Base-by-base conservation (phyloP, 2,329 filamentous ascomycete genomes). In the Cladophialophora carrionii region DNA sequence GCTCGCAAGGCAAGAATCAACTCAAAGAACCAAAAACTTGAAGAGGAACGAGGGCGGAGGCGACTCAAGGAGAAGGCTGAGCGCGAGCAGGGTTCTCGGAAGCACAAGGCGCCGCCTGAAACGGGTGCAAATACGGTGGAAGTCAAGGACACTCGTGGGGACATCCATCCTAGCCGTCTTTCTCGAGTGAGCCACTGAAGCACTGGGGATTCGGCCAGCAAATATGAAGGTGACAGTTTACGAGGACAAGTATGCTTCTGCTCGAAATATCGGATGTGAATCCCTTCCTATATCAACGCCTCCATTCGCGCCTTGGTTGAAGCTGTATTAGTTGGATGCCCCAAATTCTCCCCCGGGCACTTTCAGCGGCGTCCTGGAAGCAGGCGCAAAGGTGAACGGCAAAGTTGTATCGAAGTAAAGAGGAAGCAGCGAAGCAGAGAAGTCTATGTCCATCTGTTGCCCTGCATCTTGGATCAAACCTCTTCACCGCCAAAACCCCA, bases 1-100 rank as follows among this genome's bases (percentile, higher is more conserved):
- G 79, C 83, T 63, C 84, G 94, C 69, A 87, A 85, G 74, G 84
- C 88, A 64, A 95, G 93, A 81, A 91, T 98, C 76, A 83, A 86
- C 73, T 84, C 84, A 64, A 97, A 96, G 85, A 97, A 98, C 80
- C 82, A 85, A 73, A 94, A 93, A 79, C 84, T 97, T 57, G 86
- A 91, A 71, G 91, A 88, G 69, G 82, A 90, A 78, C 82, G 87
- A 62, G 80, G 83, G 63, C 79, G 84, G 52, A 80, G 69, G 75
- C 76, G 79, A 66, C 76, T 79, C 58, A 79, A 80, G 69, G 74
- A 75, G 52, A 64, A 62, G 59, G 61, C 69, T 31, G 73, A 72
- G 59, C 71, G 70, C 56, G 73, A 77, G 65, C 72, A 73, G 62
- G 67, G 65, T 52, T 73, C 68, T 63, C 76, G 78, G 57, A 78